phyloP scores from a whole-genome alignment of 441 rosid genomes.

The Gossypium lobatum region DNA sequence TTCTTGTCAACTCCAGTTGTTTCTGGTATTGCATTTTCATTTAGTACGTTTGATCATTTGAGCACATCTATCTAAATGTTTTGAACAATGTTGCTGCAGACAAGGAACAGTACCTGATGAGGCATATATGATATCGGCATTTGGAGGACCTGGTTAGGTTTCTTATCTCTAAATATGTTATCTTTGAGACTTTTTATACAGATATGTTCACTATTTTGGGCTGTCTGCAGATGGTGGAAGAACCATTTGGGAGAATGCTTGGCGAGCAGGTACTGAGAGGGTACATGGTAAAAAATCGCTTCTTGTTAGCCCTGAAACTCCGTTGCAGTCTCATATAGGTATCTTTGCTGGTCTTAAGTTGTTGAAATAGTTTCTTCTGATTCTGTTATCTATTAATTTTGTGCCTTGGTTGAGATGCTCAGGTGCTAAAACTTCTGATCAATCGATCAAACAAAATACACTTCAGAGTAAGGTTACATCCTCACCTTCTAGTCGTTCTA shows the following conservation, averaged over 20 bases:
- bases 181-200: neutral
- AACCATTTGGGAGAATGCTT: conserved; percentile 80
- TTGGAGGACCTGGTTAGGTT: conserved; percentile 84
- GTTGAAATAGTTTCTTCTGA: conserved; percentile 2
- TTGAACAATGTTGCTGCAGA: conserved; percentile 43
- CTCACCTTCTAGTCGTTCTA: conserved; percentile 47
- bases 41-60: neutral
- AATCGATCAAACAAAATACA: conserved; percentile 44
- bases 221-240: conserved; percentile 67
- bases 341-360: conserved; percentile 9
- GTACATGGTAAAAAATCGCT: conserved; percentile 47
- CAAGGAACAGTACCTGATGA: conserved; percentile 93
- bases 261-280: conserved; percentile 70
- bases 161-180: conserved; percentile 11
- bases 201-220: conserved; percentile 20
- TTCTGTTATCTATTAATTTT: conserved; percentile 8
- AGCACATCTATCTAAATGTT: conserved; percentile 13
- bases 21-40: neutral
- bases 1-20: conserved; percentile 1
- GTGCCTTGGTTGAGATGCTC: conserved; percentile 18
- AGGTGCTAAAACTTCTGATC: conserved; percentile 51
- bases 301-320: conserved; percentile 54
- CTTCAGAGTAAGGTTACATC: conserved; percentile 44
- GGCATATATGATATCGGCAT: conserved; percentile 92
- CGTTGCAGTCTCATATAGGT: conserved; percentile 72